Conservation (phyloP, 75 land plant genomes). For the Ceratopteris richardii region DNA sequence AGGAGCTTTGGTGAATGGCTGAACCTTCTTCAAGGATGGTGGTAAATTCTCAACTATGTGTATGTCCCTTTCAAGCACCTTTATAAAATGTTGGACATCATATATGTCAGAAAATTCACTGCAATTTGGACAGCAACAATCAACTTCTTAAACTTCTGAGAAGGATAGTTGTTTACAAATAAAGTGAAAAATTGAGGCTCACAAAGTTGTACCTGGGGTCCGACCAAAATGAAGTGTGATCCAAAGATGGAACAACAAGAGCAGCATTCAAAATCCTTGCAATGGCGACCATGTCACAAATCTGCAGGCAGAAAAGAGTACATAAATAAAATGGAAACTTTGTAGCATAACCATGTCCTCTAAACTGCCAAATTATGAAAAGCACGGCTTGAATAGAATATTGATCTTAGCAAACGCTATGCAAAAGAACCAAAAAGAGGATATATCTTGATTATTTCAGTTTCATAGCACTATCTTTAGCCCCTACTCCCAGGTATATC, state of each 20-base stretch:
- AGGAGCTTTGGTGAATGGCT: conserved; percentile 35
- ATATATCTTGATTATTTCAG: too few relatives aligned
- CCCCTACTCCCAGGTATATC: too few relatives aligned
- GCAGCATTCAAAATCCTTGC: conserved; percentile 94
- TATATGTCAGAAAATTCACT: conserved; percentile 29
- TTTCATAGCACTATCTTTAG: too few relatives aligned
- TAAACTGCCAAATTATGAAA: too few relatives aligned
- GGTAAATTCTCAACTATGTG: conserved; percentile 27
- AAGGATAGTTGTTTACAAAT: too few relatives aligned
- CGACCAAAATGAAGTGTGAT: conserved; percentile 86
- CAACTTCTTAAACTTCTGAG: too few relatives aligned
- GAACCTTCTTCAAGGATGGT: conserved; percentile 12
- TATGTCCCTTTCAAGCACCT: conserved; percentile 22
- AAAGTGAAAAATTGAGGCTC: not conserved
- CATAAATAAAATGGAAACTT: not conserved
- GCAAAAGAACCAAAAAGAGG: too few relatives aligned
- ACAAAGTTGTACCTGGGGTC: conserved; percentile 60
- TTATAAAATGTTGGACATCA: conserved; percentile 28
- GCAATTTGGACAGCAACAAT: conserved; percentile 2
- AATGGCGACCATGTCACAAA: conserved; percentile 93
- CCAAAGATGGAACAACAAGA: conserved; percentile 70
- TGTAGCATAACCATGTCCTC: too few relatives aligned
- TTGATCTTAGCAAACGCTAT: too few relatives aligned
- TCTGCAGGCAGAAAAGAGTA: conserved; percentile 33
- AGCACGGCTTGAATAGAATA: too few relatives aligned